A percentile compares a stretch with the other conserved stretches of the same genome.
Evolutionary conservation across 768 basidiomycete genomes (phyloP).

Genomic region (Suillus subluteus): DNA sequence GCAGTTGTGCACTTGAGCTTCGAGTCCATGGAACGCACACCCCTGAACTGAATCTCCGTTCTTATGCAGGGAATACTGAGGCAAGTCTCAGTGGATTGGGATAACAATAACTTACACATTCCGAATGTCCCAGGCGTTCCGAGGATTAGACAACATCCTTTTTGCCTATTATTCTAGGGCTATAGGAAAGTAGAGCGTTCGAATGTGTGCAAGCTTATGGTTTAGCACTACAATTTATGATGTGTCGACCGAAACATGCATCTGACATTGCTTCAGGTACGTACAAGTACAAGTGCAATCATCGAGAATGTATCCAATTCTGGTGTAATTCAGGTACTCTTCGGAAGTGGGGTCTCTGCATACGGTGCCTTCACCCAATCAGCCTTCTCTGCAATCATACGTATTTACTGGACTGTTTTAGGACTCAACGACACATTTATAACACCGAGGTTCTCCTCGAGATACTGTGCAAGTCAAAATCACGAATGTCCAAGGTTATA

Average conservation of each 20-base stretch:
- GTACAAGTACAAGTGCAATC: not conserved
- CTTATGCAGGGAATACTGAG: not conserved
- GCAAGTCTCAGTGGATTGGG: not conserved
- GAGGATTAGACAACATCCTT: too few species aligned
- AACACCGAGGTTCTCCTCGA: slow-evolving; percentile 50
- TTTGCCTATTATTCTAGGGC: too few species aligned
- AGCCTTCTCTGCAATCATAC: slow-evolving; percentile 39
- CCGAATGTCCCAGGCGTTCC: not conserved
- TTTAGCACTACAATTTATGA: too few species aligned
- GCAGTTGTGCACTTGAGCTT: not conserved
- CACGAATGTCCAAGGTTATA: not conserved
- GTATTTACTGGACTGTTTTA: slow-evolving; percentile 42
- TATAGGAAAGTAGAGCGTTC: too few species aligned
- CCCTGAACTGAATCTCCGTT: not conserved
- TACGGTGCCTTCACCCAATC: slow-evolving; percentile 20
- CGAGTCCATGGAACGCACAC: not conserved
- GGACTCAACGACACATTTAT: slow-evolving; percentile 34
- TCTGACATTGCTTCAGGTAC: not conserved
- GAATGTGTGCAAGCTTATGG: too few species aligned
- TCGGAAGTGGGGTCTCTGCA: slow-evolving; percentile 24
- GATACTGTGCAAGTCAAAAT: slow-evolving; percentile 32
- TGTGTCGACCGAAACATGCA: not conserved
- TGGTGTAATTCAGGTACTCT: not conserved
- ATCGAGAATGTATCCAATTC: not conserved
- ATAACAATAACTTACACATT: not conserved